Conservation (phyloP, 73 alveolate genomes). For the Uronychia setigera region DNA sequence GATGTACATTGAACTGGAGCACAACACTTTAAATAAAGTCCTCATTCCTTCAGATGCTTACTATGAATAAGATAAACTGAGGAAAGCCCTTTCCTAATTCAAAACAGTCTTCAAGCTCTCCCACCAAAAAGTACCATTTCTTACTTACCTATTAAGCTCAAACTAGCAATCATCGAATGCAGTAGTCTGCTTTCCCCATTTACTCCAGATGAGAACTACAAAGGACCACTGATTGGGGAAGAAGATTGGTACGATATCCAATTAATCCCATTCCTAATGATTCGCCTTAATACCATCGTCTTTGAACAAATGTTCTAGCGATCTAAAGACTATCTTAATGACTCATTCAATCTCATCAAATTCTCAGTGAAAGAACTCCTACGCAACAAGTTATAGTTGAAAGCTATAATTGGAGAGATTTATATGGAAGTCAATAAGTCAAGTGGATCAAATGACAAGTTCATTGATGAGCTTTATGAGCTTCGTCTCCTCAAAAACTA, state of each 20-base stretch:
- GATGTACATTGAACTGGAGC: not conserved
- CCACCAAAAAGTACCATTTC: not conserved
- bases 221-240: not conserved
- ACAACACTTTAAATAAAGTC: not conserved
- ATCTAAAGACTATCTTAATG: not conserved
- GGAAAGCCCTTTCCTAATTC: not conserved
- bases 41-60: not conserved
- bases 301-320: not conserved
- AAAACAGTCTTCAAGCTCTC: not conserved
- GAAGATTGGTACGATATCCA: not conserved
- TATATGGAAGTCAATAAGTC: not conserved
- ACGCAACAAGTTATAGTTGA: not conserved
- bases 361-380: not conserved
- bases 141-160: not conserved
- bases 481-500: not conserved
- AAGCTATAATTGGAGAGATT: not conserved
- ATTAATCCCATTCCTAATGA: not conserved
- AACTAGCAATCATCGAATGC: not conserved
- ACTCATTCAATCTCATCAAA: not conserved
- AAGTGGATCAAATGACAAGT: not conserved
- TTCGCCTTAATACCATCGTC: not conserved
- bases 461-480: not conserved
- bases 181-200: not conserved
- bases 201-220: not conserved
- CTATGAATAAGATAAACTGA: not conserved